Evolutionary conservation across 2,329 filamentous ascomycete species (phyloP), one percentile per base, ranked within the genome.

Genomic region (Alternaria dauci): DNA sequence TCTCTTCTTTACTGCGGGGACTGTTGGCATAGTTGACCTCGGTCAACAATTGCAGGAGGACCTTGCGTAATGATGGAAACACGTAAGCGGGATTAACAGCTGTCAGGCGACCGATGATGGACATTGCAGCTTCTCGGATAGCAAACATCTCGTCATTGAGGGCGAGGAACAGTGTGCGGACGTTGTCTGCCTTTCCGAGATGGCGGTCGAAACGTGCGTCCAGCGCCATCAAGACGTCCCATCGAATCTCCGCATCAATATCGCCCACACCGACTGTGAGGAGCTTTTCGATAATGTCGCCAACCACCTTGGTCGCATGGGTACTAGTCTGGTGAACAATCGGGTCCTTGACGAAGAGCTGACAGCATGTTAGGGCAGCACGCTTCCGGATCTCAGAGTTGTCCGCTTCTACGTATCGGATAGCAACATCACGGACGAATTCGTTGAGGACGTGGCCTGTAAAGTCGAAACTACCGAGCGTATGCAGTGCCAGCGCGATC

Each of bases 301-400:
- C 92, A 46, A 99, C 96, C 28, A 99, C 95, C 76, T 97, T 93
- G 41, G 98, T 92, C 0, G 95, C 94, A 77, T 99, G 95, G 67
- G 94, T 92, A 76, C 95, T 98, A 7, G 94, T 97, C 80, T 99
- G 95, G 71, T 97, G 95, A 72, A 99, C 93, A 67, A 99, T 98
- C 0, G 95, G 95, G 76, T 99, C 96, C 70, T 93, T 90, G 46
- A 98, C 92, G 74, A 98, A 98, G 46, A 99, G 87, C 78, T 99
- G 96, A 75, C 96, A 99, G 80, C 95, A 98, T 5, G 96, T 99
- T 62, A 99, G 84, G 16, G 95, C 94, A 2, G 95, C 94, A 16
- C 95, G 95, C 79, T 97, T 94, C 61, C 95, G 89, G 52, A 97
- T 97, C 66, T 96, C 92, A 0, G 93, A 86, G 71, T 97, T 96